Evolutionary conservation across 2,329 filamentous ascomycete genomes (phyloP).

Genomic region (Chalaropsis ovoidea): DNA sequence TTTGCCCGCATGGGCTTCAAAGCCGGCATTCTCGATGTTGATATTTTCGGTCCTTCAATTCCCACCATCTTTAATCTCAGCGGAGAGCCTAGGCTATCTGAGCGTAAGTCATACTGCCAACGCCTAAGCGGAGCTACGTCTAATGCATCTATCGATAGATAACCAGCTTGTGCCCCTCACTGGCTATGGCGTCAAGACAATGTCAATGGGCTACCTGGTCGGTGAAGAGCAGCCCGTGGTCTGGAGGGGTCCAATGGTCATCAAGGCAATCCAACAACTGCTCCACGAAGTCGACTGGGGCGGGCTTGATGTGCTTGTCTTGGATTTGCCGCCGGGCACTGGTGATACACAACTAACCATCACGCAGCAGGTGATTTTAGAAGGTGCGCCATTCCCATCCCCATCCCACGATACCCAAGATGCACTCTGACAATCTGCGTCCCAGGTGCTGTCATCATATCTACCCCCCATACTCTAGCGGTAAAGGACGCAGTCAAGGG

Average conservation of each 20-base stretch:
- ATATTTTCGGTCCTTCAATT: constrained; percentile 93
- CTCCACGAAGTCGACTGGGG: constrained; percentile 94
- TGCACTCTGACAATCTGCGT: not conserved
- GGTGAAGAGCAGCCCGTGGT: constrained; percentile 72
- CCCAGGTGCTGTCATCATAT: constrained; percentile 69
- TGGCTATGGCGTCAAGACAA: constrained; percentile 92
- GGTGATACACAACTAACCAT: constrained; percentile 96
- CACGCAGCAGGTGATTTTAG: constrained; percentile 82
- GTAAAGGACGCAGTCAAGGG: constrained; percentile 87
- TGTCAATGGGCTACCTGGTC: constrained; percentile 96
- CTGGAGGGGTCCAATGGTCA: constrained; percentile 94
- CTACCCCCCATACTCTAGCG: constrained; percentile 86
- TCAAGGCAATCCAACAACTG: constrained; percentile 91
- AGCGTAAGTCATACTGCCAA: constrained; percentile 43
- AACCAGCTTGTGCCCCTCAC: constrained; percentile 78
- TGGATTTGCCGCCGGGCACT: constrained; percentile 88
- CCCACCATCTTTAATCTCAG: constrained; percentile 78
- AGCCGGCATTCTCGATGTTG: constrained; percentile 82
- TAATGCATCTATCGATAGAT: constrained; percentile 37
- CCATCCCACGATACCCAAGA: not conserved
- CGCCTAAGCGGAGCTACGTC: not conserved
- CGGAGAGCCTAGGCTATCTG: constrained; percentile 65
- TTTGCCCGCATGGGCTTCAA: constrained; percentile 74
- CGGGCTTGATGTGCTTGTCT: constrained; percentile 72
- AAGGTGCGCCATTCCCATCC: constrained; percentile 45